Evolutionary conservation across 2,329 filamentous ascomycete species (phyloP).

Genomic region (Colletotrichum sp.): DNA sequence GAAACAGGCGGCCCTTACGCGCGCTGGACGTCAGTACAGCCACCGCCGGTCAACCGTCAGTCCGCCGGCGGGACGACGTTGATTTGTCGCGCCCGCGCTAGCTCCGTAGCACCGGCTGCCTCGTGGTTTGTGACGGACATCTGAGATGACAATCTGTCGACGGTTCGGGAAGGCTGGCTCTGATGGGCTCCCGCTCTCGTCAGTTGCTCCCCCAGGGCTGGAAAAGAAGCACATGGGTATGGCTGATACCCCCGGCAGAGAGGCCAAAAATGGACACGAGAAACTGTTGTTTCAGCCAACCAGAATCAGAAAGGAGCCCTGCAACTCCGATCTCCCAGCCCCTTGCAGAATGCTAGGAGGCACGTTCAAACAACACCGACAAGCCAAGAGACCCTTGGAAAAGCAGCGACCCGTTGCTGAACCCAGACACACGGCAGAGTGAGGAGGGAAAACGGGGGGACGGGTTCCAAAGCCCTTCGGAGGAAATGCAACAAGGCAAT

Average conservation of each 20-base stretch:
- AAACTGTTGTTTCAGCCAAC: constrained; percentile 23
- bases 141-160: constrained; percentile 6
- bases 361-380: background rate
- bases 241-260: background rate
- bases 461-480: background rate
- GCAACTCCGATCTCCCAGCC: constrained; percentile 18
- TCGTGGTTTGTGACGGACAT: constrained; percentile 4
- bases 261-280: constrained; percentile 25
- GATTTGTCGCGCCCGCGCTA: background rate
- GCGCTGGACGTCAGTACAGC: background rate
- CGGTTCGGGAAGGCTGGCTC: background rate
- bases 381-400: constrained; percentile 1
- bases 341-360: constrained; percentile 14
- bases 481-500: background rate
- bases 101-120: background rate
- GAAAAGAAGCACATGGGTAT: constrained; percentile 6
- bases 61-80: background rate
- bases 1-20: background rate
- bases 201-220: background rate
- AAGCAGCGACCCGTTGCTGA: background rate
- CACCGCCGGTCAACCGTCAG: background rate
- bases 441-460: background rate
- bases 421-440: background rate
- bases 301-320: constrained; percentile 13
- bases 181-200: constrained; percentile 9